phyloP scores from a whole-genome alignment of 768 basidiomycete species.

The Naganishia vaughanmartiniae region DNA sequence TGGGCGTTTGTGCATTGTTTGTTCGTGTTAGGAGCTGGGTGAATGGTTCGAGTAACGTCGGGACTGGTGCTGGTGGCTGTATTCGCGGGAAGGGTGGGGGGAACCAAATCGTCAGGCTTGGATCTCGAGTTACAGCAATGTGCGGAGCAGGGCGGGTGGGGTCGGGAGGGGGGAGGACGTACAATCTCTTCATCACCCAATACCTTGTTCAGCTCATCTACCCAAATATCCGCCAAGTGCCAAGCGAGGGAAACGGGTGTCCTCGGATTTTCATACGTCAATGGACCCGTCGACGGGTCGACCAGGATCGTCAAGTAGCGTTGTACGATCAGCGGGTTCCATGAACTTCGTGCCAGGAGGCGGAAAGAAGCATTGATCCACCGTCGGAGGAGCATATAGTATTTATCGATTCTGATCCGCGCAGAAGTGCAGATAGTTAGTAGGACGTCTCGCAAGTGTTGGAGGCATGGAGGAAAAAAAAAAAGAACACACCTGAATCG shows the following conservation, averaged over 20 bases:
- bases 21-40: constrained; percentile 69
- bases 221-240: constrained; percentile 83
- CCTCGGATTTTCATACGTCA: constrained; percentile 74
- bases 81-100: neutral
- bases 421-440: neutral
- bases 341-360: constrained; percentile 67
- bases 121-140: neutral
- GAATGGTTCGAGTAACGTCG: constrained; percentile 66
- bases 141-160: neutral
- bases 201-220: constrained; percentile 77
- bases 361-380: constrained; percentile 83
- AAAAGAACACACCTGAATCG: constrained; percentile 65
- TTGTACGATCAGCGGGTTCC: constrained; percentile 61
- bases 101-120: constrained; percentile 20
- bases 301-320: constrained; percentile 69
- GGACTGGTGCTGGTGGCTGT: constrained; percentile 32
- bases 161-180: constrained; percentile 12
- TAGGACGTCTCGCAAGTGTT: neutral
- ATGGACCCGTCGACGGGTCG: constrained; percentile 66
- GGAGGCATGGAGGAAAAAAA: neutral
- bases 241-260: constrained; percentile 76
- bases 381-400: constrained; percentile 86
- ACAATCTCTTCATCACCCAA: constrained; percentile 27
- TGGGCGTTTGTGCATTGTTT: constrained; percentile 63
- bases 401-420: constrained; percentile 81